Percentiles rank a stretch among this genome's conserved stretches.
These are phyloP conservation scores for Nitzschia palea DNA, from an alignment of 108 stramenopile genomes.

Conservation along the genomic window DNA sequence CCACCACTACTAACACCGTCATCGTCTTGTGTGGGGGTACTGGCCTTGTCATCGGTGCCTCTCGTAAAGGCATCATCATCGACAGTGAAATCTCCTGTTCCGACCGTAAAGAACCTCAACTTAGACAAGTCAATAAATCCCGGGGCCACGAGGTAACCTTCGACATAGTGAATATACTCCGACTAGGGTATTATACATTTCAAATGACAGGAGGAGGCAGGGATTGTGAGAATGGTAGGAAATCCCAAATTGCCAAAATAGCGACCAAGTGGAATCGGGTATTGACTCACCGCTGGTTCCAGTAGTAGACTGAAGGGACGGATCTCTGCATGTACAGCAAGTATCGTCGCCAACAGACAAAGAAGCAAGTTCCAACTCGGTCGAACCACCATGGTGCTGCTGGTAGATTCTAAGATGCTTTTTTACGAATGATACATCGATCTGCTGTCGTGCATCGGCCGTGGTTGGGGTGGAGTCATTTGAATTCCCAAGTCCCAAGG, in stretches of 20 bases:
- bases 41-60: not conserved
- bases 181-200: conserved; percentile 11
- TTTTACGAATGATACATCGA: too few relatives aligned
- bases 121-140: conserved; percentile 74
- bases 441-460: too few relatives aligned
- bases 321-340: conserved; percentile 28
- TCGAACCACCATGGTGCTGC: not conserved
- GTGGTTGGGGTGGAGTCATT: too few relatives aligned
- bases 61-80: conserved; percentile 18
- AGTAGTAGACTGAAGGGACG: conserved; percentile 35
- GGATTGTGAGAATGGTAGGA: not conserved
- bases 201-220: not conserved
- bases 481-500: too few relatives aligned
- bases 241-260: not conserved
- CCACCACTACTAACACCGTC: conserved; percentile 30
- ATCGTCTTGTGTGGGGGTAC: conserved; percentile 8
- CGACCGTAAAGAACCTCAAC: conserved; percentile 41
- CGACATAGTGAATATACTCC: conserved; percentile 67
- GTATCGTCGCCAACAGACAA: not conserved
- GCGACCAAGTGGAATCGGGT: too few relatives aligned
- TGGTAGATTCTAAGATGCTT: too few relatives aligned
- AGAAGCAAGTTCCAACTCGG: not conserved
- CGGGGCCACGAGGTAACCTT: conserved; percentile 75
- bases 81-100: conserved; percentile 5
- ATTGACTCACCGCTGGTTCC: conserved; percentile 32